A percentile compares a stretch with the other conserved stretches of the same genome.
These are phyloP conservation scores for Ceratocystis destructans DNA, from an alignment of 2,329 filamentous ascomycete genomes.

Conservation along the genomic window DNA sequence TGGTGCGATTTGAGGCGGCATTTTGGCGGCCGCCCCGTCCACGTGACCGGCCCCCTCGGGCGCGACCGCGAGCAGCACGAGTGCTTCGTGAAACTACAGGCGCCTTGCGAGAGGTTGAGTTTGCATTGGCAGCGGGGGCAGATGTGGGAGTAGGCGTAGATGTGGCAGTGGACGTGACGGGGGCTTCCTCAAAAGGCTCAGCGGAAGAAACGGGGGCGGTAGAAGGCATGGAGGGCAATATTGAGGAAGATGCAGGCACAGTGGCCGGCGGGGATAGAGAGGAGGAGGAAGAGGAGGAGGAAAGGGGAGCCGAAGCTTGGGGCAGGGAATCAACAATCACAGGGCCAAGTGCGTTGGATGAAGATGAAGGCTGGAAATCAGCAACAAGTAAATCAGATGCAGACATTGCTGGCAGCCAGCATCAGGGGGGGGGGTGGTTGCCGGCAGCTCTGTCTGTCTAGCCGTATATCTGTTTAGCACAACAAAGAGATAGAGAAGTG, in stretches of 20 bases:
- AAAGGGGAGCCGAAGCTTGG: slow-evolving; percentile 1
- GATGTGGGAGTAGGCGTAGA: neutral
- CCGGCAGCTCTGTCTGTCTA: neutral
- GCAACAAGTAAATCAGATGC: neutral
- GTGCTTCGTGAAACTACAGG: slow-evolving; percentile 24
- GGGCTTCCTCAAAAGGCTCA: slow-evolving; percentile 24
- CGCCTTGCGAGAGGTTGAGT: neutral
- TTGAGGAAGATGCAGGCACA: neutral
- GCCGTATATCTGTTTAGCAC: neutral
- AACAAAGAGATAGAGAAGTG: neutral
- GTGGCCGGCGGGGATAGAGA: neutral
- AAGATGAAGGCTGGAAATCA: slow-evolving; percentile 24
- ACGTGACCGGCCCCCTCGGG: slow-evolving; percentile 20
- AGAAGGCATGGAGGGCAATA: slow-evolving; percentile 9
- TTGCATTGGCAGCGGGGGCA: neutral
- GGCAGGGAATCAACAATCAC: neutral
- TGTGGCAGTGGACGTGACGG: neutral
- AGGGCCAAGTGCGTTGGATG: neutral
- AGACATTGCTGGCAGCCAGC: slow-evolving; percentile 4
- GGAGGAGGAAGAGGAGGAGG: neutral
- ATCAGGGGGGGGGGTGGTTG: neutral
- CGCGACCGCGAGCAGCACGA: slow-evolving; percentile 24
- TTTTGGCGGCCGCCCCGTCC: slow-evolving; percentile 23
- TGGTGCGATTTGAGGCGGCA: slow-evolving; percentile 20
- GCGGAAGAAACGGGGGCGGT: neutral